These are phyloP conservation scores for Myriangium duriaei DNA, from an alignment of 2,329 filamentous ascomycete species.

Conservation along the genomic window DNA sequence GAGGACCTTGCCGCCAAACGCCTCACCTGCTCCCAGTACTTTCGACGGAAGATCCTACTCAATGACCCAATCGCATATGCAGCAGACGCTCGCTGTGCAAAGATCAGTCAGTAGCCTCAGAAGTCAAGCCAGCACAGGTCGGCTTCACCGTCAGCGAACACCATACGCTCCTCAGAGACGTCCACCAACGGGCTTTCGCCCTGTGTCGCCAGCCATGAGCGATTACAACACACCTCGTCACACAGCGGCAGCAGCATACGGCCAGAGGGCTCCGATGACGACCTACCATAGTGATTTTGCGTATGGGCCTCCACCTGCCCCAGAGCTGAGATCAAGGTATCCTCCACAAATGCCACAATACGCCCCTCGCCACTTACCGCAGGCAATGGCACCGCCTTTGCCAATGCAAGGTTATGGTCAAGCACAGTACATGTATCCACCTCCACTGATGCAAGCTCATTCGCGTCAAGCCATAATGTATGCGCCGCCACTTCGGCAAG, in stretches of 20 bases:
- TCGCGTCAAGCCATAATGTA: constrained; percentile 10
- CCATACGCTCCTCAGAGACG: constrained; percentile 23
- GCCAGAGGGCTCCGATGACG: constrained; percentile 16
- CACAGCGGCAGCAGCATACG: constrained; percentile 11
- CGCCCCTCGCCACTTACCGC: constrained; percentile 13
- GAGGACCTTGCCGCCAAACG: constrained; percentile 6
- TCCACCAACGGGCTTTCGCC: constrained; percentile 30
- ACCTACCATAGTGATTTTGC: constrained; percentile 21
- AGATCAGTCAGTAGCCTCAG: constrained; percentile 33
- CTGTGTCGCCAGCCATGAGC: constrained; percentile 32
- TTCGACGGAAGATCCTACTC: constrained; percentile 33
- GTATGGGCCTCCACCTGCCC: not conserved
- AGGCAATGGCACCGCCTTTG: constrained; percentile 17
- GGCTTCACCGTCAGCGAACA: constrained; percentile 16
- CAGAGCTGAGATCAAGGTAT: constrained; percentile 4
- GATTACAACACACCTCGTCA: constrained; percentile 18
- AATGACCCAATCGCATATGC: constrained; percentile 23
- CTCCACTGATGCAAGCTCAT: constrained; percentile 15
- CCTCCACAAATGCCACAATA: constrained; percentile 11
- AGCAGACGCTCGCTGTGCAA: constrained; percentile 8
- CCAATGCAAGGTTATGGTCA: constrained; percentile 18
- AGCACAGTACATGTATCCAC: constrained; percentile 18
- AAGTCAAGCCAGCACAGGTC: constrained; percentile 25
- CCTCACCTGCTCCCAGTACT: constrained; percentile 12
- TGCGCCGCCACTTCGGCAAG: constrained; percentile 1